These are phyloP conservation scores for Inosperma sp. DNA, from an alignment of 768 basidiomycete species.

Conservation along the genomic window DNA sequence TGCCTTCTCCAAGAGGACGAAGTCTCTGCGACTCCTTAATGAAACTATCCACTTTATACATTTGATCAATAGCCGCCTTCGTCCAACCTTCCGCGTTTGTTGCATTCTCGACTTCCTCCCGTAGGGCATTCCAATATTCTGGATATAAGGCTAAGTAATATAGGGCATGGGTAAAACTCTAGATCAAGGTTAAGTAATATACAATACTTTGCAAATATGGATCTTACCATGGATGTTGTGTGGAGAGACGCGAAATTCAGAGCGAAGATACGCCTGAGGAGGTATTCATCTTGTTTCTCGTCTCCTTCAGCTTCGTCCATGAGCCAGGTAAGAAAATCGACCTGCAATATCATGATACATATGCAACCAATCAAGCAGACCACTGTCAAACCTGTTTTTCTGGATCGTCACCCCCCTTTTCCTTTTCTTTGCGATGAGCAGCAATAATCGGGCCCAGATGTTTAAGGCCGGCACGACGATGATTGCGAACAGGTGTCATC, in stretches of 20 bases:
- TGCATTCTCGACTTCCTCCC: too few relatives aligned
- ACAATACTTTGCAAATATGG: background rate
- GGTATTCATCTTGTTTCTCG: slow-evolving; percentile 24
- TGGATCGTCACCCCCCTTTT: slow-evolving; percentile 25
- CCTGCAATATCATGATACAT: slow-evolving; percentile 29
- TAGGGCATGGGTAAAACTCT: background rate
- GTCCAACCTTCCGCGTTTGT: slow-evolving; percentile 29
- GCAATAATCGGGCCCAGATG: slow-evolving; percentile 27
- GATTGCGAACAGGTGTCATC: slow-evolving; percentile 15
- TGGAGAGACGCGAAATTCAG: slow-evolving; percentile 43
- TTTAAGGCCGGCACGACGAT: slow-evolving; percentile 17
- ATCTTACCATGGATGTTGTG: slow-evolving; percentile 39
- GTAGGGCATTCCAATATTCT: too few relatives aligned
- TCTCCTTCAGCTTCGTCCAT: slow-evolving; percentile 36
- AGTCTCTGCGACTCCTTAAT: slow-evolving; percentile 32
- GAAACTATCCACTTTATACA: too few relatives aligned
- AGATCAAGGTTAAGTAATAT: background rate
- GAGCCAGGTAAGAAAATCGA: slow-evolving; percentile 47
- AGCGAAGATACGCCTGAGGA: slow-evolving; percentile 33
- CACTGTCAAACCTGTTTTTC: slow-evolving; percentile 26
- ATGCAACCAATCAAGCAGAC: background rate
- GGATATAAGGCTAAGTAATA: background rate
- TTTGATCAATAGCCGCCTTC: slow-evolving; percentile 36
- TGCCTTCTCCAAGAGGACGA: slow-evolving; percentile 23
- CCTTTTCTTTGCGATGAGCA: slow-evolving; percentile 21